Evolutionary conservation across 108 stramenopile species (phyloP), one percentile per base, ranked within the genome.

Genomic region (Nitzschia sp.): DNA sequence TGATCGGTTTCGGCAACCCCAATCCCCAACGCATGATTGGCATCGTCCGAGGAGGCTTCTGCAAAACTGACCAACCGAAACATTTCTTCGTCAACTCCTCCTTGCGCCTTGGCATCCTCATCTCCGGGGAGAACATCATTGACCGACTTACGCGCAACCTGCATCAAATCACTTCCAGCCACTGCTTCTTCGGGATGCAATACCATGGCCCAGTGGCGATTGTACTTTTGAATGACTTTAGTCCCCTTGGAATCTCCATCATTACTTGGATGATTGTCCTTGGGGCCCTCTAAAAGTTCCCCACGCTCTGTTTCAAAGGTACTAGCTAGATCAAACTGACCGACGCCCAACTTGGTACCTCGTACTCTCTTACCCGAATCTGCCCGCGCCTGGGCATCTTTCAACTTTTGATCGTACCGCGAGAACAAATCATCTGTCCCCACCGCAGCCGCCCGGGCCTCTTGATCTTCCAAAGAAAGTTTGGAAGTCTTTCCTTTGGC

Each of bases 191-290:
- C 79, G 6, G 90, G 89, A 71, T 94, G 85, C 21, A 94, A 56
- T 0, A 94, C 87, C 80, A 94, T 89, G 21, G 86, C 87, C 88
- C 90, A 91, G 63, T 91, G 90, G 24, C 90, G 90, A 69, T 94
- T 91, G 76, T 91, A 94, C 65, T 91, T 91, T 57, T 90, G 77
- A 66, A 91, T 85, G 40, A 91, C 87, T 21, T 82, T 79, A 48
- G 85, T 71, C 21, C 87, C 87, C 21, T 76, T 82, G 22, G 77
- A 78, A 53, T 88, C 88, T 26, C 57, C 66, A 25, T 42, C 52
- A 60, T 75, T 77, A 63, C 76, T 76, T 7, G 92, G 92, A 65
- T 88, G 85, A 24, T 86, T 74, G 72, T 94, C 93, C 48, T 65
- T 71, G 11, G 83, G 76, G 20, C 78, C 80, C 56, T 77, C 74